Percentiles rank a stretch among this genome's conserved stretches.
These are phyloP conservation scores for Vanderwaltozyma polyspora DNA, from an alignment of 805 yeast genomes.

Conservation along the genomic window DNA sequence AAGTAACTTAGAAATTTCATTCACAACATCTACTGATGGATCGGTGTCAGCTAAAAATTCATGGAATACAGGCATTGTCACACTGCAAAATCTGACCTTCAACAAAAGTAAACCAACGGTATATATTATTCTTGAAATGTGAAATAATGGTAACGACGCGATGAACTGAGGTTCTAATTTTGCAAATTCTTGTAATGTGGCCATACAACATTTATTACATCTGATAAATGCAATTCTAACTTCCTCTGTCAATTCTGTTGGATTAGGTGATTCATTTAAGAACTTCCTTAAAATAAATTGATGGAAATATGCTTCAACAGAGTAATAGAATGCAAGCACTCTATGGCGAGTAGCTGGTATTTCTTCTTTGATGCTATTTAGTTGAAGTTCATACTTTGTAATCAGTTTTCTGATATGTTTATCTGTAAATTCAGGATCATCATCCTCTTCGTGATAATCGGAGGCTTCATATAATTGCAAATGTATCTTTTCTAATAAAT, in stretches of 20 bases:
- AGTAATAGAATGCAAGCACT: conserved; percentile 41
- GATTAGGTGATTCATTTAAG: conserved; percentile 2
- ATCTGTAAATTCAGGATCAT: conserved; percentile 11
- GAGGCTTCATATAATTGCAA: conserved; percentile 33
- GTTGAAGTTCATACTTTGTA: conserved; percentile 38
- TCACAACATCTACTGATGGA: conserved; percentile 28
- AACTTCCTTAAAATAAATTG: conserved; percentile 36
- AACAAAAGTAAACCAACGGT: conserved; percentile 50
- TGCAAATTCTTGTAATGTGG: conserved; percentile 38
- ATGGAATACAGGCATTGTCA: conserved; percentile 38
- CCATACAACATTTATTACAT: conserved; percentile 44
- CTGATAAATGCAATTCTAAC: conserved; percentile 36
- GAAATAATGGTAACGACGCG: conserved; percentile 46
- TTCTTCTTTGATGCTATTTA: conserved; percentile 31
- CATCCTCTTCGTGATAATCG: conserved; percentile 7
- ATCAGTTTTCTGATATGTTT: conserved; percentile 8
- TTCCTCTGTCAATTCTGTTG: conserved; percentile 12
- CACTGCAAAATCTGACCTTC: conserved; percentile 43
- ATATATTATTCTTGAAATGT: conserved; percentile 47
- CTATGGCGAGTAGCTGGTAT: conserved; percentile 33
- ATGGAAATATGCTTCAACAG: conserved; percentile 56
- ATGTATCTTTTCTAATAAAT: conserved; percentile 51
- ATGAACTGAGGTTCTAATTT: conserved; percentile 36
- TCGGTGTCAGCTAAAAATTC: conserved; percentile 39
- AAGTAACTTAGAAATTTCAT: conserved; percentile 15